Evolutionary conservation across 148 eudicot genomes (phyloP), one percentile per base, ranked within the genome.

Genomic region (Polygonum aviculare): DNA sequence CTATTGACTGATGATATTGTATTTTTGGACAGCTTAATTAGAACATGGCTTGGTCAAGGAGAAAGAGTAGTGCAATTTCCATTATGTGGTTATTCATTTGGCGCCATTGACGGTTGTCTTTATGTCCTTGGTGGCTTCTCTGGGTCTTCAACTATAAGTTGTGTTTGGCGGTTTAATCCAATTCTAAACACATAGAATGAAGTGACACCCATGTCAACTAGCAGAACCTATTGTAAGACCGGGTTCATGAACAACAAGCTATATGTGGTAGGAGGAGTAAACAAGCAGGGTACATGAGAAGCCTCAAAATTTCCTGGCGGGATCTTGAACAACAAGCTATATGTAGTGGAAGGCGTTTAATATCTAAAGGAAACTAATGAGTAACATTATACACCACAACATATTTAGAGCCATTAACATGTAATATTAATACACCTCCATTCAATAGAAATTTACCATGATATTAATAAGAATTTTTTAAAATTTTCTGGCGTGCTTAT

Each of bases 241-340:
- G 93, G 97, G 38, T 87, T 93, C 38, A 75, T 96, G 51, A 85
- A 93, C 78, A 76, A 84, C 79, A 96, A 91, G 82, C 90, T 96
- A 39, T 96, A 89, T 22, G 99, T 87, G 41, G 98, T 96, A 67
- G 99, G 99, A 71, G 99, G 99, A 76, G 97, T 96, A 73, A 90
- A 86, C 70, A 89, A 80, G 78, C 31, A n/a, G n/a, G n/a, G n/a
- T n/a, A n/a, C n/a, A n/a, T n/a, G n/a, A n/a, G n/a, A n/a, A n/a
- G n/a, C n/a, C n/a, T n/a, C n/a, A n/a, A n/a, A n/a, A n/a, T n/a
- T n/a, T n/a, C n/a, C n/a, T n/a, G n/a, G n/a, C 1, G 93, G 97
- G 38, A 88, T 93, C 38, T 76, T 96, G 50, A 85, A 93, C 78
- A 76, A 84, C 79, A 96, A 91, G 82, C 90, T 96, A 39, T 96